Conservation (phyloP, 1,284 basidiomycete genomes). For the Rhodotorula sp. region DNA sequence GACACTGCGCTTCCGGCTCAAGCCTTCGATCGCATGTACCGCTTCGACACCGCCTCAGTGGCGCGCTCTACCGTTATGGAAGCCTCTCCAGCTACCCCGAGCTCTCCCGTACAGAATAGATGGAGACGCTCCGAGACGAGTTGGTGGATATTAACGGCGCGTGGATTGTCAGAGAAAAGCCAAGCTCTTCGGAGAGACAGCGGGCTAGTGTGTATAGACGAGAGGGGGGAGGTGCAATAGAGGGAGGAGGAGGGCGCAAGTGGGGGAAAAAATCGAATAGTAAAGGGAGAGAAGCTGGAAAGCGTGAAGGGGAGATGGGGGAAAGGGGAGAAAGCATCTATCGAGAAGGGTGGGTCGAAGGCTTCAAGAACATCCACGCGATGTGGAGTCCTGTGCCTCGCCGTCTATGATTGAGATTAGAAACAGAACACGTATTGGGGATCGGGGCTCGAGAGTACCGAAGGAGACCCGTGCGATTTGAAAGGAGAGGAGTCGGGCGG, state of each 20-base stretch:
- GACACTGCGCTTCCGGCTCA: not conserved
- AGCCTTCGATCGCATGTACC: not conserved
- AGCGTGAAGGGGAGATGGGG: not conserved
- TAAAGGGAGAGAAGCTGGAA: not conserved
- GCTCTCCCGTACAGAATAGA: no score
- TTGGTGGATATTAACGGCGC: no score
- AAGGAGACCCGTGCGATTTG: not conserved
- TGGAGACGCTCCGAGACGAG: no score
- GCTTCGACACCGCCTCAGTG: no score
- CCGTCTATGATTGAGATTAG: not conserved
- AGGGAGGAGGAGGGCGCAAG: not conserved
- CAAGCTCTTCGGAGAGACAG: no score
- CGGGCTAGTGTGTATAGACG: no score
- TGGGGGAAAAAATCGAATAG: not conserved
- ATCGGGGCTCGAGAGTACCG: not conserved
- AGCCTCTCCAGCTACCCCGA: no score
- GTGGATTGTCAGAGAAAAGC: no score
- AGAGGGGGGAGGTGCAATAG: not conserved
- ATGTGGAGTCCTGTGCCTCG: not conserved
- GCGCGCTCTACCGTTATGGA: no score
- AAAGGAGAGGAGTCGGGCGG: not conserved
- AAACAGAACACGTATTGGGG: not conserved
- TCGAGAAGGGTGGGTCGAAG: not conserved
- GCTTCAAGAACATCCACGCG: not conserved
- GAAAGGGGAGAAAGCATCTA: not conserved